Conservation (phyloP, 257 asterid species). For the Solanum bulbocastanum region DNA sequence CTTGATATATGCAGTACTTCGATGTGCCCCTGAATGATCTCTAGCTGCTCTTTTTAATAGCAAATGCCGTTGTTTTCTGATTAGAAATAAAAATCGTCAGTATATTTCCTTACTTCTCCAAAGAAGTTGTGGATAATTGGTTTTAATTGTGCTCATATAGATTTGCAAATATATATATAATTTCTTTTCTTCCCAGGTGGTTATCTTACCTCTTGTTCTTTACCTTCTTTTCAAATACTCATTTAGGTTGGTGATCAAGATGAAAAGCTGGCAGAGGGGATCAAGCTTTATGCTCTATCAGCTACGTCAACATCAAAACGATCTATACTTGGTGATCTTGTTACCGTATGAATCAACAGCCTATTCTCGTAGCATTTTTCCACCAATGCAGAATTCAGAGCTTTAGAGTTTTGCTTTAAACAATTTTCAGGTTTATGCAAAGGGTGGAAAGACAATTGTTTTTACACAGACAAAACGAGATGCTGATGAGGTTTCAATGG, state of each 20-base stretch:
- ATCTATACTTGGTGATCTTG: conserved; percentile 66
- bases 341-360: conserved; percentile 37
- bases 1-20: neutral
- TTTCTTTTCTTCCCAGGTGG: neutral
- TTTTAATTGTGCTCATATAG: neutral
- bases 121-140: neutral
- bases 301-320: conserved; percentile 60
- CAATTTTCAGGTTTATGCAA: conserved; percentile 64
- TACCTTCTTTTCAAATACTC: conserved; percentile 2
- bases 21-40: neutral
- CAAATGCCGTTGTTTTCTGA: neutral
- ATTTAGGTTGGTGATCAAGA: conserved; percentile 71
- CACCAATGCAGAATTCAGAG: neutral
- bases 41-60: neutral
- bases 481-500: conserved; percentile 90
- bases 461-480: conserved; percentile 90
- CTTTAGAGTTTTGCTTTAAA: neutral
- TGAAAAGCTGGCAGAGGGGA: conserved; percentile 85
- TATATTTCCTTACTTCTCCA: neutral
- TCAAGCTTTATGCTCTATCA: conserved; percentile 66
- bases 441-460: conserved; percentile 87
- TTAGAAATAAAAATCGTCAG: neutral
- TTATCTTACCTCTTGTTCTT: neutral
- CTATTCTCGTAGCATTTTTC: neutral
- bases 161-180: neutral